Conservation (phyloP, 768 basidiomycete genomes). For the Macrolepiota dolichaula region DNA sequence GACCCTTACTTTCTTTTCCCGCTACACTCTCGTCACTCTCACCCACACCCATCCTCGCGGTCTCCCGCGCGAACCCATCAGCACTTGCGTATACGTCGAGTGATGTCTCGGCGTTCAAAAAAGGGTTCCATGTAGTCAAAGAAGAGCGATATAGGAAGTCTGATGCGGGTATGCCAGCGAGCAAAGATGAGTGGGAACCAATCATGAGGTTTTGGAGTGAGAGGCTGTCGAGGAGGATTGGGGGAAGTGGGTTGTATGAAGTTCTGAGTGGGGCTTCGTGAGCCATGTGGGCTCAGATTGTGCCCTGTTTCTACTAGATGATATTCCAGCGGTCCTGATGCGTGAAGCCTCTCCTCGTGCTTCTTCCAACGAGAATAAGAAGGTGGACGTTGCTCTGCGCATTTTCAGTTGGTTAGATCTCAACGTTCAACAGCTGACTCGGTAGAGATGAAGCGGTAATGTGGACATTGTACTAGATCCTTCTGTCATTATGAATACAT, state of each 20-base stretch:
- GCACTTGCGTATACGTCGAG: conserved; percentile 40
- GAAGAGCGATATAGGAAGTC: conserved; percentile 47
- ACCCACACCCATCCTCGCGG: conserved; percentile 60
- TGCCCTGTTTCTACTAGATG: no score
- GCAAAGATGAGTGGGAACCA: conserved; percentile 74
- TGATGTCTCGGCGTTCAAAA: conserved; percentile 52
- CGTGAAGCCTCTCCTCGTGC: no score
- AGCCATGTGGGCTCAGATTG: no score
- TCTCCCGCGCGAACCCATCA: conserved; percentile 49
- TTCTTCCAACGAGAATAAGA: no score
- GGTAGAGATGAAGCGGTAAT: no score
- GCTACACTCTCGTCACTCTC: conserved; percentile 43
- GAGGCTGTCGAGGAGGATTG: conserved; percentile 48
- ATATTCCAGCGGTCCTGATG: no score
- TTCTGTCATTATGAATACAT: no score
- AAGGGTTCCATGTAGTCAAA: conserved; percentile 48
- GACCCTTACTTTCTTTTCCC: conserved; percentile 77
- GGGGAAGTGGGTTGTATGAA: conserved; percentile 60
- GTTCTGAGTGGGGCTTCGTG: conserved; percentile 46
- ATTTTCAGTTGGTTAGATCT: no score
- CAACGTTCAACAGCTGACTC: no score
- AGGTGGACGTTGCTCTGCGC: no score
- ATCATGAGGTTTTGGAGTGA: conserved; percentile 90
- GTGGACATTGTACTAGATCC: no score
- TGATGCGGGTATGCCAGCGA: conserved; percentile 67